Base-by-base conservation (phyloP, 768 basidiomycete species). In the Collybiopsis confluens region DNA sequence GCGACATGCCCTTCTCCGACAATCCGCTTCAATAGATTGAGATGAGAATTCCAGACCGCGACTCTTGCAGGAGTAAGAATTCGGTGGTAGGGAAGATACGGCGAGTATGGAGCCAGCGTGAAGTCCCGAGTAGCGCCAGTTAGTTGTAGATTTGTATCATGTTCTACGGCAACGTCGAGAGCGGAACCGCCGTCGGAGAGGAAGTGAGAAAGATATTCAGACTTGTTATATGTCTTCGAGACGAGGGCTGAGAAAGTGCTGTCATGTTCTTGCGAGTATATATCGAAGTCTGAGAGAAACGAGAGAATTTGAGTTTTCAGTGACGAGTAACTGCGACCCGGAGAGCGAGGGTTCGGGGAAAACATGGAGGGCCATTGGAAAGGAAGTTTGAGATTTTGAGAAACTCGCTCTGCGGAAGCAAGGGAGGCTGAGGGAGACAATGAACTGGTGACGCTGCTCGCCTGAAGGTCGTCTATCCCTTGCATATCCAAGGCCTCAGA, bases 1-100 rank as follows among this genome's bases (percentile, higher is more conserved):
- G n/a, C n/a, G n/a, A n/a, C n/a, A 11, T 27, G 16, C n/a, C 41
- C 36, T 13, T 40, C 28, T 24, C n/a, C 26, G 27, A 23, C 51
- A 18, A 53, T 45, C 35, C 26, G 52, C 9, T 23, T 15, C 9
- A 53, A 15, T n/a, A 53, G 23, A 4, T 26, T 36, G 27, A 53
- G 20, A 53, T 53, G 52, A 7, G 52, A 53, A 33, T 53, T 18
- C 52, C 52, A 53, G 23, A 40, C 38, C 4, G 52, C 52, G 27
- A 53, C 52, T 11, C 52, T 41, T 9, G 52, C 41, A 26, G 26
- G 5, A 20, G 52, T 53, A 20, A 53, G 52, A 26, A 35, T 24
- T 23, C 24, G 44, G 8, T 45, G 43, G n/a, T 43, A 36, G 3
- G 42, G 52, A 16, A 45, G 6, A 9, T 26, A 35, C 2, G 52